These are phyloP conservation scores for Echinosophora koreensis DNA, from an alignment of 306 rosid genomes.

Conservation along the genomic window DNA sequence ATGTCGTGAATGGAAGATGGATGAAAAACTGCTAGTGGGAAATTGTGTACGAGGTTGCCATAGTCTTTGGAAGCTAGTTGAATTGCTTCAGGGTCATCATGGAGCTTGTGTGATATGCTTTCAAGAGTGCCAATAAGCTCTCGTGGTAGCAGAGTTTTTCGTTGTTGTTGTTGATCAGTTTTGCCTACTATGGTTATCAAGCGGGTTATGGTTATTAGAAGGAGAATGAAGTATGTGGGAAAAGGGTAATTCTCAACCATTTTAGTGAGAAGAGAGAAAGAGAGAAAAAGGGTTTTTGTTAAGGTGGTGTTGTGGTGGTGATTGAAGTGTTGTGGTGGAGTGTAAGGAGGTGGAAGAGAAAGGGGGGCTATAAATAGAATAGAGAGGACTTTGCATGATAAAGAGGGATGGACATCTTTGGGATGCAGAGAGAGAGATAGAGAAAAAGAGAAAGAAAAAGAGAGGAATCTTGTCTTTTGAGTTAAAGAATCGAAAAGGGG, in stretches of 20 bases:
- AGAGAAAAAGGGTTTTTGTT: neutral
- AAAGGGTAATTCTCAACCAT: constrained; percentile 55
- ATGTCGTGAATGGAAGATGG: constrained; percentile 66
- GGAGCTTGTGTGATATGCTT: constrained; percentile 47
- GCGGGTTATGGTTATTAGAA: constrained; percentile 57
- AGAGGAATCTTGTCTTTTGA: constrained; percentile 3
- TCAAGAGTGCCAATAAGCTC: neutral
- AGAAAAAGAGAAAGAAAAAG: constrained; percentile 1
- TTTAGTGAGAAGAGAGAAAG: constrained; percentile 27
- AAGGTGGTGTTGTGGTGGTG: neutral
- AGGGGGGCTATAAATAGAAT: constrained; percentile 46
- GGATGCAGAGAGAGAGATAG: neutral
- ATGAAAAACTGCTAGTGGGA: constrained; percentile 63
- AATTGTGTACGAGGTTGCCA: constrained; percentile 61
- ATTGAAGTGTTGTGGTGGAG: constrained; percentile 33
- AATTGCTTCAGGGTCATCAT: constrained; percentile 52
- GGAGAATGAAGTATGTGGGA: constrained; percentile 51
- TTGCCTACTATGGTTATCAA: constrained; percentile 60
- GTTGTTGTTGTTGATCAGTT: constrained; percentile 52
- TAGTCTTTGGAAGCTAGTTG: constrained; percentile 63
- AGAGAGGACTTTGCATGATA: constrained; percentile 58
- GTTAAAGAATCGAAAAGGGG: constrained; percentile 9
- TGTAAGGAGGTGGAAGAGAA: constrained; percentile 30
- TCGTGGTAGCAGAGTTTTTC: constrained; percentile 37
- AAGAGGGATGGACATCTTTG: constrained; percentile 15